Evolutionary conservation across 352 stramenopile species (phyloP), one percentile per base, ranked within the genome.

Genomic region (Thalassiosira hispida): DNA sequence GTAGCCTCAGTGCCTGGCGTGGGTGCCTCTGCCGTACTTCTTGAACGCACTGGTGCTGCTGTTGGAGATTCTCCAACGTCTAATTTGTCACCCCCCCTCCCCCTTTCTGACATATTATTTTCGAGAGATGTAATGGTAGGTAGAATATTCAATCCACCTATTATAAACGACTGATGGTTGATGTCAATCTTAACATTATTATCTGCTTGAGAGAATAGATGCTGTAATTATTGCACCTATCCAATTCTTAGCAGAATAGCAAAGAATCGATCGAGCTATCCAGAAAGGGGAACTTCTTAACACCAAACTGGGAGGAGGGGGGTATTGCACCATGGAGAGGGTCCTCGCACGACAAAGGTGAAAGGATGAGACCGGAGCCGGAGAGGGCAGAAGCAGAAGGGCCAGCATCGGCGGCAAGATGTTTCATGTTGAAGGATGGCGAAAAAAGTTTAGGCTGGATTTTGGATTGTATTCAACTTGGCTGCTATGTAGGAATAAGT

Each of bases 41-140:
- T 47, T 35, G 61, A 78, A 60, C n/a, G 57, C 23, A 56, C 47
- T 61, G 69, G 4, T 71, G 60, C 52, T 71, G 60, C 52, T 67
- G 61, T 51, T 72, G 71, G 61, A 62, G 25, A 16, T 23, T 53
- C 42, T 38, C 61, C 61, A 63, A 52, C 38, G 25, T 72, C 42
- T 72, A 40, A 72, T 59, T 33, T 66, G 31, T 71, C 31, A 67
- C n/a, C 71, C 71, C 60, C 52, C 71, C 29, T 59, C 71, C 52
- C 71, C 47, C 61, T 61, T 25, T 63, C 38, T 73, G 71, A 46
- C 71, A 79, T 73, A 20, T 5, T 79, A 79, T 52, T 67, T 62
- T 52, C 31, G 40, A 74, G 22, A n/a, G 35, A 65, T 27, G 33
- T 25, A 35, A 62, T 44, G n/a, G 2, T 52, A 66, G 20, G 53